Evolutionary conservation across 2,329 filamentous ascomycete genomes (phyloP).

Genomic region (Cordyceps militaris): DNA sequence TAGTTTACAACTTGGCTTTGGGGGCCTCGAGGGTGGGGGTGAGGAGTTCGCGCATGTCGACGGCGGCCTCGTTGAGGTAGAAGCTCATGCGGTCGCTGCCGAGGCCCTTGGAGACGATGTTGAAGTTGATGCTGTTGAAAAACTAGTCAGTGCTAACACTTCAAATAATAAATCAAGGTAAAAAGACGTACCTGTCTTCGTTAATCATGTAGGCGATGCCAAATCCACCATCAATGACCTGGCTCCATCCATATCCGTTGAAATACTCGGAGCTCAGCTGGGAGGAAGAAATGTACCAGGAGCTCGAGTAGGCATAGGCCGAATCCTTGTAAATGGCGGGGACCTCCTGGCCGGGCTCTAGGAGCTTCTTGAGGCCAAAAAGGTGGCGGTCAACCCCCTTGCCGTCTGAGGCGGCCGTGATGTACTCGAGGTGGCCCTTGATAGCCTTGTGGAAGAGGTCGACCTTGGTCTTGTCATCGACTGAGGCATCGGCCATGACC

Average conservation of each 20-base stretch:
- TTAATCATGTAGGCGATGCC: slow-evolving; percentile 99
- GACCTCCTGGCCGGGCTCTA: slow-evolving; percentile 71
- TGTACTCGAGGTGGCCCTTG: slow-evolving; percentile 81
- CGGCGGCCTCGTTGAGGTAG: slow-evolving; percentile 89
- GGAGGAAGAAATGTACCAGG: slow-evolving; percentile 83
- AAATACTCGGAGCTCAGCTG: slow-evolving; percentile 96
- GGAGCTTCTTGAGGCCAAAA: slow-evolving; percentile 90
- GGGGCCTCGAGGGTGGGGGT: slow-evolving; percentile 68
- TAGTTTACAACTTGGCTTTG: slow-evolving; percentile 76
- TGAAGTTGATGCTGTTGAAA: slow-evolving; percentile 77
- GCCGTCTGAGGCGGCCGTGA: slow-evolving; percentile 78
- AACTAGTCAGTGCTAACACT: neutral
- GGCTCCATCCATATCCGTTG: slow-evolving; percentile 98
- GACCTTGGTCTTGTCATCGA: slow-evolving; percentile 57
- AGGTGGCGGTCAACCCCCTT: slow-evolving; percentile 93
- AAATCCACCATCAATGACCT: slow-evolving; percentile 93
- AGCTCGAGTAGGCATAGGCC: slow-evolving; percentile 72
- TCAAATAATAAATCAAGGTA: neutral
- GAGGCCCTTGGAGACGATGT: slow-evolving; percentile 88
- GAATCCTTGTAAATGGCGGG: slow-evolving; percentile 84
- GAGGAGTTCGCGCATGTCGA: slow-evolving; percentile 82
- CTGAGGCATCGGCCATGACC: slow-evolving; percentile 66
- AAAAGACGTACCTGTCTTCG: slow-evolving; percentile 67
- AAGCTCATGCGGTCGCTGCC: slow-evolving; percentile 91
- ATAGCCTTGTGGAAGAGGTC: slow-evolving; percentile 77